These are phyloP conservation scores for Ganoderma sinense DNA, from an alignment of 1,284 basidiomycete genomes.

Conservation along the genomic window DNA sequence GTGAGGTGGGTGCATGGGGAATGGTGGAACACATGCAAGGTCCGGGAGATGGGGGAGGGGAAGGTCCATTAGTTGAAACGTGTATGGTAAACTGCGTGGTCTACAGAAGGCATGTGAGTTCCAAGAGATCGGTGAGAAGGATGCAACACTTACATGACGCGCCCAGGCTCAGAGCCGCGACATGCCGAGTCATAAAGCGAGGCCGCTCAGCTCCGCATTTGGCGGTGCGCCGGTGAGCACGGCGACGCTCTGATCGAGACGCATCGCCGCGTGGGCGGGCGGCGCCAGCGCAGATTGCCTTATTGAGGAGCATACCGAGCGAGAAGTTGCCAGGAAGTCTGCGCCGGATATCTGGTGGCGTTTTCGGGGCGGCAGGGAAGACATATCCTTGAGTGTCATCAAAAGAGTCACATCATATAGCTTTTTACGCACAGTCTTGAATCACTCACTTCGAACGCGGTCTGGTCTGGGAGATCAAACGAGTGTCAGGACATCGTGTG, in stretches of 20 bases:
- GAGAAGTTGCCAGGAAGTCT: slow-evolving; percentile 32
- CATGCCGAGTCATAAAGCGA: slow-evolving; percentile 30
- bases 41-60: slow-evolving; percentile 3
- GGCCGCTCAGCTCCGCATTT: slow-evolving; percentile 28
- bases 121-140: not conserved
- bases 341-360: slow-evolving; percentile 39
- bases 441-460: slow-evolving; percentile 36
- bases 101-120: not conserved
- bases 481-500: not conserved
- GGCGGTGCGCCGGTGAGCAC: slow-evolving; percentile 28
- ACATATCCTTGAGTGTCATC: slow-evolving; percentile 38
- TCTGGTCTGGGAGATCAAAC: slow-evolving; percentile 22
- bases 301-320: slow-evolving; percentile 35
- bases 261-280: slow-evolving; percentile 24
- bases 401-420: slow-evolving; percentile 29
- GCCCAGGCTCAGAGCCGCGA: slow-evolving; percentile 11
- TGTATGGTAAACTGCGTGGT: slow-evolving; percentile 17
- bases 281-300: slow-evolving; percentile 31
- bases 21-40: not conserved
- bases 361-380: slow-evolving; percentile 39
- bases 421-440: slow-evolving; percentile 30
- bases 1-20: slow-evolving; percentile 2
- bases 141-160: slow-evolving; percentile 11
- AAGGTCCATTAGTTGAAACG: slow-evolving; percentile 27
- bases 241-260: slow-evolving; percentile 28